Base-by-base conservation (phyloP, 371 early-diverging fungal genomes). In the Saksenaea oblongispora region DNA sequence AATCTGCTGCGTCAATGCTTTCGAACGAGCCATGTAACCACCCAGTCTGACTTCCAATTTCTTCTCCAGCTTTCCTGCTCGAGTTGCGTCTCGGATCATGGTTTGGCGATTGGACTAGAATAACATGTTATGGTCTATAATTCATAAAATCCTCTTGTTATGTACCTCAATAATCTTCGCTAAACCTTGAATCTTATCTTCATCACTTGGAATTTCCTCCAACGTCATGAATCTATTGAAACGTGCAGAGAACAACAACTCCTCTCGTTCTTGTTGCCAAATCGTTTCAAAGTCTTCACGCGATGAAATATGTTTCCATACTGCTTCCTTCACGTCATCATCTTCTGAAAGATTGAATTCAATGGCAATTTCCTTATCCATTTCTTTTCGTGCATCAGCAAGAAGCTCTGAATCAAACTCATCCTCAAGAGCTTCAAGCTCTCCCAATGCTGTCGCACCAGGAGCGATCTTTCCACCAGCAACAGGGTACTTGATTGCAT, bases 51-150 rank as follows among this genome's bases (percentile, higher is more conserved):
- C 82, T 13, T 80, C 84, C 31, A 94, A 71, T 64, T 91, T 91
- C 71, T 92, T 93, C 67, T 97, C 97, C n/a, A 92, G 58, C 72
- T 96, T 96, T 18, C 83, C 80, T 0, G 95, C 95, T 42, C 83
- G 83, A 10, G 81, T 73, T 1, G 94, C 92, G 59, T 93, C 89
- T 56, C 85, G 78, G n/a, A 84, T 80, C 94, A 95, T 94, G 5
- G 75, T 60, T 59, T 84, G 83, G n/a, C 92, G 88, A 59, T 89
- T 87, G 2, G 72, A 61, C 80, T 86, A 67, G 31, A 67, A 54
- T 55, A 37, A 42, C 1, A 28, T 34, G 39, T 7, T 18, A 42
- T 9, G n/a, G n/a, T 14, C 14, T 37, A 41, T 7, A 59, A 17
- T 11, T 54, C 14, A 58, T 17, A 3, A 14, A 17, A 35, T 22